Evolutionary conservation across 2,329 filamentous ascomycete species (phyloP).

Genomic region (Paraconiothyrium sp.): DNA sequence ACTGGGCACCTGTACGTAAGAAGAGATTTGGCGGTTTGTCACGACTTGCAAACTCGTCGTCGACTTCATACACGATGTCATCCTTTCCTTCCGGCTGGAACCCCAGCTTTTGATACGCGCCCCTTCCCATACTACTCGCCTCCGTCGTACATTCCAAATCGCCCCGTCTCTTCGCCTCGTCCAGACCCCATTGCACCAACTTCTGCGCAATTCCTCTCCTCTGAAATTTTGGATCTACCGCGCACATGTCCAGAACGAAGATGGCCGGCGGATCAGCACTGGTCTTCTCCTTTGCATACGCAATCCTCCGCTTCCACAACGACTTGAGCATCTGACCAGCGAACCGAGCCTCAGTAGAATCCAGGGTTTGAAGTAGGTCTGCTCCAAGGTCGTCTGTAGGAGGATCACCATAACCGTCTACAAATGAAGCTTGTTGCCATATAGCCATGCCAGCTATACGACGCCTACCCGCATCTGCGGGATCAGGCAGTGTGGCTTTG

Average conservation of each 20-base stretch:
- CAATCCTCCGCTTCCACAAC: slow-evolving; percentile 56
- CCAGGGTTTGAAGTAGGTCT: slow-evolving; percentile 41
- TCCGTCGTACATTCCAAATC: slow-evolving; percentile 49
- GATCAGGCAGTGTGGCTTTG: slow-evolving; percentile 60
- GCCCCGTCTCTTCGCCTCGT: slow-evolving; percentile 46
- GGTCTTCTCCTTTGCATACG: slow-evolving; percentile 54
- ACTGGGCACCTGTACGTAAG: slow-evolving; percentile 39
- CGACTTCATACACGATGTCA: slow-evolving; percentile 43
- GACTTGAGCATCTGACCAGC: slow-evolving; percentile 56
- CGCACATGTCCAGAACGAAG: slow-evolving; percentile 57
- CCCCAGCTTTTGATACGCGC: slow-evolving; percentile 43
- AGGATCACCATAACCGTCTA: slow-evolving; percentile 59
- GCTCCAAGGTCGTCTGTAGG: slow-evolving; percentile 38
- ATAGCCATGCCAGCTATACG: slow-evolving; percentile 63
- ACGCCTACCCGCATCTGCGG: slow-evolving; percentile 33
- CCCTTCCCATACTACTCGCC: slow-evolving; percentile 47
- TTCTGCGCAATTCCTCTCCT: slow-evolving; percentile 51
- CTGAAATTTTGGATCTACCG: slow-evolving; percentile 64
- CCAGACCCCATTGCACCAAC: slow-evolving; percentile 45
- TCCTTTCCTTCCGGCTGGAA: slow-evolving; percentile 44
- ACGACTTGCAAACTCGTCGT: slow-evolving; percentile 44
- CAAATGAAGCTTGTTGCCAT: slow-evolving; percentile 63
- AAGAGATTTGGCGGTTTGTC: slow-evolving; percentile 48
- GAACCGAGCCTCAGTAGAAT: slow-evolving; percentile 59
- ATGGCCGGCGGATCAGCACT: slow-evolving; percentile 54